Evolutionary conservation across 768 basidiomycete species (phyloP), one percentile per base, ranked within the genome.

Genomic region (Gyrodon lividus): DNA sequence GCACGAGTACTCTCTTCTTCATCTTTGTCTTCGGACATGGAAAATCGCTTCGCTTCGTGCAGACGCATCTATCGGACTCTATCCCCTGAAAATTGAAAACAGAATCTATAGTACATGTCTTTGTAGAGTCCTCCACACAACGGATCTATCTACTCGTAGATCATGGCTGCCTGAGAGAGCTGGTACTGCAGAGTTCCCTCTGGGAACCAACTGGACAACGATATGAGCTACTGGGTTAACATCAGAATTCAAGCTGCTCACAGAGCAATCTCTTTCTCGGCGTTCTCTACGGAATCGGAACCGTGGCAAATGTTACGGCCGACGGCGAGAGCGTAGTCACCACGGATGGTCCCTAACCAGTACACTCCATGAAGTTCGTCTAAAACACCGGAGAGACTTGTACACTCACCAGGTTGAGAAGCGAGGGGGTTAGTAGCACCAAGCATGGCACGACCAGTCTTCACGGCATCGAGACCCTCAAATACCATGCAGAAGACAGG

Each of bases 401-500:
- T 12, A 47, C 23, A 71, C 84, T 55, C 59, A 89, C 95, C 96
- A 59, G 89, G 81, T 57, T 83, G 75, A 57, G 96, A 98, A 34
- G 79, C 80, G 56, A 98, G 84, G 54, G 97, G 97, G 85, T 99
- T 97, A 67, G 96, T 97, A 41, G 93, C 84, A 67, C 96, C 96
- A 58, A 96, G 86, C 91, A 97, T 96, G 71, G 71, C 80, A 75
- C 95, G 92, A 61, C 94, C 95, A 52, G 93, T 95, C 84, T 92
- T 92, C 73, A 92, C 90, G 44, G 89, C 89, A 59, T 92, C 89
- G 55, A 92, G 82, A 52, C 97, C 97, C 77, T 98, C 83, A 84
- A 94, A 96, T 59, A 90, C 94, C 83, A 92, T 95, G 63, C 81
- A 90, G 67, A 96, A 87, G 60, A 99, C 97, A 60, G 97, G 97